Conservation (phyloP, 2,329 filamentous ascomycete species). For the Monilinia vaccinii-corymbosi region DNA sequence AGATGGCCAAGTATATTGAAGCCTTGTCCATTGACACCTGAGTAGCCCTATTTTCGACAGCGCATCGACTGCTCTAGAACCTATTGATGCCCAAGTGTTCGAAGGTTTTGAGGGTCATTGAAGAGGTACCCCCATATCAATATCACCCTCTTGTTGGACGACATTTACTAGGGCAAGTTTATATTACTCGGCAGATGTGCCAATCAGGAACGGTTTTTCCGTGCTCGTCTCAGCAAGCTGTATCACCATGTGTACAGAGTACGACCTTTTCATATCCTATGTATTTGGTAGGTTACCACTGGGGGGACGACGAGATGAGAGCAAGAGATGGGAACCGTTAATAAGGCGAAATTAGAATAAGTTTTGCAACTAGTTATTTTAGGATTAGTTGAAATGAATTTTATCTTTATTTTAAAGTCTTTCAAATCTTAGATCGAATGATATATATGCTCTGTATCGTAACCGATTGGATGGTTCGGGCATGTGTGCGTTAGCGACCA, state of each 20-base stretch:
- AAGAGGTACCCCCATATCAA: neutral
- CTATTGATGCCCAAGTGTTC: conserved; percentile 25
- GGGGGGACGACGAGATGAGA: neutral
- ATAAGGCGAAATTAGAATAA: too few relatives aligned
- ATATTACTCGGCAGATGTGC: conserved; percentile 6
- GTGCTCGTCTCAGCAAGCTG: neutral
- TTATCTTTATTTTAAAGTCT: too few relatives aligned
- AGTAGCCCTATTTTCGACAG: conserved; percentile 23
- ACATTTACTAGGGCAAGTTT: neutral
- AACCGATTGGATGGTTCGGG: too few relatives aligned
- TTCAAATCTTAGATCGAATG: too few relatives aligned
- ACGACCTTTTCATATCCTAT: neutral
- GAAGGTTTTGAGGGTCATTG: neutral
- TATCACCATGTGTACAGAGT: neutral
- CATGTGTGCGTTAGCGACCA: too few relatives aligned
- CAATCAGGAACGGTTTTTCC: conserved; percentile 8
- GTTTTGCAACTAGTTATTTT: too few relatives aligned
- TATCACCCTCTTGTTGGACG: conserved; percentile 3
- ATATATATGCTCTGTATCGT: too few relatives aligned
- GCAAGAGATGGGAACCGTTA: too few relatives aligned
- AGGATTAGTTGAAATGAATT: too few relatives aligned
- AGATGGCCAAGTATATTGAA: conserved; percentile 23
- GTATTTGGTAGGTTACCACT: neutral
- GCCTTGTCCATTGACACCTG: conserved; percentile 6
- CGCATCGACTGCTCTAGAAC: conserved; percentile 18